These are phyloP conservation scores for Odontarrhena argentea DNA, from an alignment of 345 rosid species.

Conservation along the genomic window DNA sequence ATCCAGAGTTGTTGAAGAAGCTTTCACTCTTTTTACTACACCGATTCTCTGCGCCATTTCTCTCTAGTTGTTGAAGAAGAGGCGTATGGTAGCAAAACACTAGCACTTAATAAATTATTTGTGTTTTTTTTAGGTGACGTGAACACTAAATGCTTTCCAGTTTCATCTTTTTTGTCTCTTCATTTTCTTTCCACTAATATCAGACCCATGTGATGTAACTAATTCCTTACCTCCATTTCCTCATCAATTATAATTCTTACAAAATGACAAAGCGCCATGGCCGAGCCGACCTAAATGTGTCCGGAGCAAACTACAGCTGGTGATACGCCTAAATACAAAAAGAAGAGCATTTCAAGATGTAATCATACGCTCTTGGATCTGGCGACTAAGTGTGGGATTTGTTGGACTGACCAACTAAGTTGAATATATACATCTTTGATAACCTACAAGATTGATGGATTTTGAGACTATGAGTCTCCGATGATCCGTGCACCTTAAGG, in stretches of 20 bases:
- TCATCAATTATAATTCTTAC: too few relatives aligned
- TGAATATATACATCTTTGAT: conserved; percentile 87
- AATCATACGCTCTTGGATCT: conserved; percentile 72
- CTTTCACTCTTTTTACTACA: conserved; percentile 26
- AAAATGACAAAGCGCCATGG: neutral
- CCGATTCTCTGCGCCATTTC: conserved; percentile 40
- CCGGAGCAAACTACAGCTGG: too few relatives aligned
- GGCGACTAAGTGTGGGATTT: conserved; percentile 53
- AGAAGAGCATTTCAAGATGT: conserved; percentile 53
- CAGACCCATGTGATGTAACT: conserved; percentile 5
- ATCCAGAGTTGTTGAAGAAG: conserved; percentile 12
- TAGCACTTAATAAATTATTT: conserved; percentile 15
- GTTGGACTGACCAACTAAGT: conserved; percentile 63
- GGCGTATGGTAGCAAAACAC: conserved; percentile 35
- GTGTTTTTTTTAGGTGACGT: too few relatives aligned
- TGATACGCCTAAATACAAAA: too few relatives aligned
- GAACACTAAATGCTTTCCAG: neutral
- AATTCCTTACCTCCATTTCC: neutral
- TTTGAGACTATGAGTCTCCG: neutral
- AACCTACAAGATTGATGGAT: conserved; percentile 47
- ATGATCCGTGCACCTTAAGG: neutral
- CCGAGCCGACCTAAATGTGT: too few relatives aligned
- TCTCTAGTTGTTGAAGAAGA: conserved; percentile 8
- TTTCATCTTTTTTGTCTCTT: conserved; percentile 22
- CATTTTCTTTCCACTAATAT: neutral